Evolutionary conservation across 2,329 filamentous ascomycete species (phyloP), one percentile per base, ranked within the genome.

Genomic region (Alternaria arborescens): DNA sequence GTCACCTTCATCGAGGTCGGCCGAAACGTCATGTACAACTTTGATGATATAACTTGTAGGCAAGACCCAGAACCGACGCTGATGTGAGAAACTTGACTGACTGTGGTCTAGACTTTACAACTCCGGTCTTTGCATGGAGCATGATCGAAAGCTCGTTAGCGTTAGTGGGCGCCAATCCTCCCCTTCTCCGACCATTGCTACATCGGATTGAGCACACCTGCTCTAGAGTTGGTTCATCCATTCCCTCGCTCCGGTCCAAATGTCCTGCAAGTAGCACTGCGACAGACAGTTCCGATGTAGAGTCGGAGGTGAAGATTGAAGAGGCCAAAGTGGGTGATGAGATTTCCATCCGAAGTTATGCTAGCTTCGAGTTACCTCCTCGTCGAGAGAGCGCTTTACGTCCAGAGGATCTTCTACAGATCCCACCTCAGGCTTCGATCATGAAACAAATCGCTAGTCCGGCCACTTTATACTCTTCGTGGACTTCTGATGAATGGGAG

Each of bases 61-160:
- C 11, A 12, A 16, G 32, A 34, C 11, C 32, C 32, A 16, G 12
- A 34, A 34, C 11, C 11, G 14, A 14, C 11, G 32, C 32, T 34
- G 11, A 34, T 12, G 32, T 34, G 32, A 2, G 11, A 34, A 34
- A 34, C 11, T 5, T 12, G 14, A 16, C 32, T 34, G 32, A 34
- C 32, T 2, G 11, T 34, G 1, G 14, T 34, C 8, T 20, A 50
- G 47, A 51, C 7, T 51, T 51, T 10, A 51, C 47, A 8, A 12
- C 16, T 5, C 47, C 47, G 10, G 30, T 51, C 18, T 51, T 51
- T 18, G 14, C 47, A 10, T 51, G 47, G 47, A 24, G 30, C 47
- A 51, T 51, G 47, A 12, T 38, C 2, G 47, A 51, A n/a, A 51
- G 12, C n/a, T 51, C 47, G 4, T 38, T 51, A 6, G 47, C 47